Base-by-base conservation (phyloP, 495 filamentous ascomycete genomes). In the Lepraria neglecta region DNA sequence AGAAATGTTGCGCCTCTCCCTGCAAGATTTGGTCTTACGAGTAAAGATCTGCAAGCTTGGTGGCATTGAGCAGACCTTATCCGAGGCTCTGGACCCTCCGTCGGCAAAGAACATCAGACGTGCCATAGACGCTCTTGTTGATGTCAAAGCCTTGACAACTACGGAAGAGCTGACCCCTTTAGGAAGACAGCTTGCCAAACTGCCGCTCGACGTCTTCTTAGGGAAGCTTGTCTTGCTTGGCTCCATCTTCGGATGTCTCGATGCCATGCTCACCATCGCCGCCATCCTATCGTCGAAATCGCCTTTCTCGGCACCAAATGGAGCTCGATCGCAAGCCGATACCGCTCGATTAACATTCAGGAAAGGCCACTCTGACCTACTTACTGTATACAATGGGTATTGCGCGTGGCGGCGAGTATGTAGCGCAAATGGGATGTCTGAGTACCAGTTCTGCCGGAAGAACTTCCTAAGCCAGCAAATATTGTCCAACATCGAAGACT, bases 41-140 rank as follows among this genome's bases (percentile, higher is more conserved):
- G 90, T 97, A 64, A 98, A 98, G 74, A 94, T 95, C 42, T 98
- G 91, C 75, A 94, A 92, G 67, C 80, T 98, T 54, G 94, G 94
- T 3, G 84, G 86, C 52, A 92, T 97, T 55, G 92, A 96, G 67
- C 81, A 91, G 63, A 95, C 91, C 0, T 78, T 98, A 6, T 80
- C 86, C n/a, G 83, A 94, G 71, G 94, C 94, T 9, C 76, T 97
- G 21, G 94, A 98, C 70, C 87, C 92, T 0, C 94, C 94, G 0
- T 90, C 86, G 3, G 79, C 87, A 0, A 95, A 89, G 73, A 98
- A 97, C 64, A 92, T 97, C 50, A 88, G 86, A 31, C 82, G 92
- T 27, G 92, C 94, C 2, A 87, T 97, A 60, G 92, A 97, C 69
- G 88, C 91, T 7, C 79, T 98, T 9, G 83, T 96, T 60, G 94